Evolutionary conservation across 139 green algal genomes (phyloP), one percentile per base, ranked within the genome.

Genomic region (Dunaliella sp.): DNA sequence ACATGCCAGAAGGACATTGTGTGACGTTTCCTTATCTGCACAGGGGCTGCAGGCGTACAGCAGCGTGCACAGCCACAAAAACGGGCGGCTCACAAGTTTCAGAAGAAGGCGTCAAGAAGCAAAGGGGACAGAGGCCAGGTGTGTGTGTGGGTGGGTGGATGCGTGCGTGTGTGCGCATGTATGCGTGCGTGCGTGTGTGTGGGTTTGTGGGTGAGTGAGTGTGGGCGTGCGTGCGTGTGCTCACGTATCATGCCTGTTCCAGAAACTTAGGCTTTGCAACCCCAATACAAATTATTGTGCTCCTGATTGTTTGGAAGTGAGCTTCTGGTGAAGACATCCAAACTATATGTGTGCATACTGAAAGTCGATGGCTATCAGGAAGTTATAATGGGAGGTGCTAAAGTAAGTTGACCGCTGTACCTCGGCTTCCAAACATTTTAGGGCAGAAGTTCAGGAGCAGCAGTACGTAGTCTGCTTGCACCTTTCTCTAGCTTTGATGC

Each of bases 81-180:
- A 86, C 89, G 94, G 0, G 81, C 93, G 21, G 91, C 93, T 25
- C 90, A 96, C 88, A 96, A 96, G 88, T 96, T 97, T 78, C 91
- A 98, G 36, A 97, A 97, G 86, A 97, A 97, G 86, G 83, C 92
- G 26, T 38, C 92, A 7, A 77, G 93, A 24, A 91, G 22, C 35
- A 98, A 97, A 85, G 94, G 92, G 0, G 86, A 88, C 72, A 37
- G 92, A 0, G 92, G 93, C 0, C 37, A 88, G 59, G 72, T 58
- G 59, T 48, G 83, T 33, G 83, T 21, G 58, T 24, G 22, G 92
- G 36, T 76, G 72, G 32, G 58, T 31, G 83, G 28, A 16, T 81
- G 30, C 37, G 58, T 59, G 32, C 57, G 83, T 81, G 76, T 80
- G 59, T 48, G 57, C 74, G 26, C n/a, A 74, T n/a, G 22, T n/a